Conservation (phyloP, 2,329 filamentous ascomycete species). For the Ophiocordyceps australis region DNA sequence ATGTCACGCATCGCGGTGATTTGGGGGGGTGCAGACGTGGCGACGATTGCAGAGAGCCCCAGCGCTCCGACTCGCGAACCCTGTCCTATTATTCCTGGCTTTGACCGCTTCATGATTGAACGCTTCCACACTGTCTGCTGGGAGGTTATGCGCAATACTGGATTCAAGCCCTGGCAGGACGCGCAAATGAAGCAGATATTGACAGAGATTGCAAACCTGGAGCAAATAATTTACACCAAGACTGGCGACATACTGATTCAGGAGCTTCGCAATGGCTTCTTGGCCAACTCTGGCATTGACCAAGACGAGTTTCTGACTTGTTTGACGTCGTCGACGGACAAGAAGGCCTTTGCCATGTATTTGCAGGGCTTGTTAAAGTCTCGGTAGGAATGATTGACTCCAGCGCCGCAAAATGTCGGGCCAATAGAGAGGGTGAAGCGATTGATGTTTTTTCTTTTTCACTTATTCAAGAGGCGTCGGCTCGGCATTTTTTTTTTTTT, state of each 20-base stretch:
- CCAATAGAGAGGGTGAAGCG: too few species aligned
- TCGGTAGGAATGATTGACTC: too few species aligned
- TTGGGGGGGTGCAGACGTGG: slow-evolving; percentile 77
- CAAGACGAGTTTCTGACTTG: slow-evolving; percentile 39
- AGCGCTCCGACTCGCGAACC: slow-evolving; percentile 29
- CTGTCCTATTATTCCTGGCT: slow-evolving; percentile 56
- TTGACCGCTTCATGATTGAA: slow-evolving; percentile 78
- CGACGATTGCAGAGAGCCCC: slow-evolving; percentile 34
- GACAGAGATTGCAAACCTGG: slow-evolving; percentile 68
- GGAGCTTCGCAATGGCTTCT: slow-evolving; percentile 44
- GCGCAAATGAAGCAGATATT: slow-evolving; percentile 80
- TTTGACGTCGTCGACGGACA: slow-evolving; percentile 39
- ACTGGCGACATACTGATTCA: slow-evolving; percentile 67
- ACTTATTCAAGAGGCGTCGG: too few species aligned
- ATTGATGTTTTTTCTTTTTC: too few species aligned
- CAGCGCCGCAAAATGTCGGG: too few species aligned
- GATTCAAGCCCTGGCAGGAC: slow-evolving; percentile 64
- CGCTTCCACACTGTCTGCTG: slow-evolving; percentile 81
- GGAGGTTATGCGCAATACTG: slow-evolving; percentile 64
- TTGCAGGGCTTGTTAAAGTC: slow-evolving; percentile 37
- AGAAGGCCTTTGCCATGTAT: slow-evolving; percentile 46
- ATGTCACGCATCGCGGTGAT: slow-evolving; percentile 67
- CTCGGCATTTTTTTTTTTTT: too few species aligned
- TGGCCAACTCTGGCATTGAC: slow-evolving; percentile 46
- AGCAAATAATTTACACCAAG: slow-evolving; percentile 82